Percentiles rank a stretch among this genome's conserved stretches.
Evolutionary conservation across 2,329 filamentous ascomycete species (phyloP).

Genomic region (Epicoccum sorghinum): DNA sequence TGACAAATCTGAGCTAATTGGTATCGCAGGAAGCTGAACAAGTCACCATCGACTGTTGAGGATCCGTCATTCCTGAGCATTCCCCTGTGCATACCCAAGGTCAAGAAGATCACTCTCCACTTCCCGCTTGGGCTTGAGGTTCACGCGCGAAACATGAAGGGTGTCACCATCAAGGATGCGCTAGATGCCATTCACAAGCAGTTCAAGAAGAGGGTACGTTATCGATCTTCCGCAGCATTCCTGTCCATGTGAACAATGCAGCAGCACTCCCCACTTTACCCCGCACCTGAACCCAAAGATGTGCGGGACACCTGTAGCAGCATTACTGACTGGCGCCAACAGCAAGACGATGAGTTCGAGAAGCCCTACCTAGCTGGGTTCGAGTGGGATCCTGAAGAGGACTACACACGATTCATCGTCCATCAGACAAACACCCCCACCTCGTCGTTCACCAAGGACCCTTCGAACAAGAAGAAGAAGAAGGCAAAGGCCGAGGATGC

Average conservation of each 20-base stretch:
- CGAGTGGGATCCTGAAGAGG: slow-evolving; percentile 94
- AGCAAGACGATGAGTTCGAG: slow-evolving; percentile 92
- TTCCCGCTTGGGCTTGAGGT: slow-evolving; percentile 89
- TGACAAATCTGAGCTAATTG: slow-evolving; percentile 23
- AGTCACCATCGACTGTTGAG: slow-evolving; percentile 76
- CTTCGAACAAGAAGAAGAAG: slow-evolving; percentile 48
- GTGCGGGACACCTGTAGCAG: background rate
- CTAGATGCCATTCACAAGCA: slow-evolving; percentile 94
- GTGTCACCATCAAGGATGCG: slow-evolving; percentile 96
- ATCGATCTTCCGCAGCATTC: background rate
- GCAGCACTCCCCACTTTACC: slow-evolving; percentile 6
- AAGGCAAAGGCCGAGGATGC: slow-evolving; percentile 39
- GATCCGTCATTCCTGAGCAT: slow-evolving; percentile 86
- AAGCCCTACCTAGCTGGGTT: slow-evolving; percentile 88
- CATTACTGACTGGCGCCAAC: slow-evolving; percentile 27
- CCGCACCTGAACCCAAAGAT: slow-evolving; percentile 3
- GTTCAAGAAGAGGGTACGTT: slow-evolving; percentile 90
- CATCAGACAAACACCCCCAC: slow-evolving; percentile 73
- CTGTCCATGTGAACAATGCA: background rate
- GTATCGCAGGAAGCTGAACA: slow-evolving; percentile 84
- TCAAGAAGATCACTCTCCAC: slow-evolving; percentile 94
- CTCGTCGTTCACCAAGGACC: slow-evolving; percentile 52
- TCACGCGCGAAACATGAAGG: slow-evolving; percentile 87
- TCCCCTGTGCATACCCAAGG: slow-evolving; percentile 75
- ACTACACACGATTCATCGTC: slow-evolving; percentile 85